Conservation (phyloP, 805 yeast species). For the Spathaspora girioi region DNA sequence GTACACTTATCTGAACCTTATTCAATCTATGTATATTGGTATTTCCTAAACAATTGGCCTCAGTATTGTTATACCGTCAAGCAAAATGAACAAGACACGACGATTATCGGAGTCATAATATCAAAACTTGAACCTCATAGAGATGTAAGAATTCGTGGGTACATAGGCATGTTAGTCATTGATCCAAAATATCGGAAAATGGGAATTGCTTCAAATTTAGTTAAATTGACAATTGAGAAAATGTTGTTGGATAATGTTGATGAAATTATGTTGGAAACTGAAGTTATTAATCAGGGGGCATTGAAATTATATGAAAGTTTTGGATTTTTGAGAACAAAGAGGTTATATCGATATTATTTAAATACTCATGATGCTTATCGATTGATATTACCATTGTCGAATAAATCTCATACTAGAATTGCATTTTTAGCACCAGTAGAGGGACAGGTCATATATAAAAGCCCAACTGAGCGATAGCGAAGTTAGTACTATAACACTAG, state of each 20-base stretch:
- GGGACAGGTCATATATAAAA: not conserved
- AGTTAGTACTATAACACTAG: no score
- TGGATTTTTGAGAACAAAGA: constrained; percentile 70
- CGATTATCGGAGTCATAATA: constrained; percentile 84
- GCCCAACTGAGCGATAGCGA: no score
- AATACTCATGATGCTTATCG: constrained; percentile 93
- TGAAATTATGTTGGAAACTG: constrained; percentile 92
- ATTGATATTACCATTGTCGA: constrained; percentile 75
- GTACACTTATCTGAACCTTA: constrained; percentile 89
- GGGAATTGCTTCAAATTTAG: constrained; percentile 79
- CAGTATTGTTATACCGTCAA: constrained; percentile 67
- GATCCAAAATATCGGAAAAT: constrained; percentile 64
- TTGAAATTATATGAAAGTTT: constrained; percentile 64
- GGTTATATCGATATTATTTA: constrained; percentile 82
- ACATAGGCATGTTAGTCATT: constrained; percentile 95
- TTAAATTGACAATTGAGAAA: constrained; percentile 54
- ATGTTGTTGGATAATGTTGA: constrained; percentile 73
- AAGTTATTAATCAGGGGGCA: constrained; percentile 74
- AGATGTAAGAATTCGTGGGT: constrained; percentile 73
- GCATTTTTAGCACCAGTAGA: constrained; percentile 38
- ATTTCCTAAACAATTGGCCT: constrained; percentile 89
- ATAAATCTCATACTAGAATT: constrained; percentile 44
- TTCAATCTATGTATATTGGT: constrained; percentile 88
- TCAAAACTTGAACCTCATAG: constrained; percentile 80
- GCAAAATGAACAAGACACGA: constrained; percentile 27